Conservation (phyloP, 139 green algal species). For the Closterium sp. region DNA sequence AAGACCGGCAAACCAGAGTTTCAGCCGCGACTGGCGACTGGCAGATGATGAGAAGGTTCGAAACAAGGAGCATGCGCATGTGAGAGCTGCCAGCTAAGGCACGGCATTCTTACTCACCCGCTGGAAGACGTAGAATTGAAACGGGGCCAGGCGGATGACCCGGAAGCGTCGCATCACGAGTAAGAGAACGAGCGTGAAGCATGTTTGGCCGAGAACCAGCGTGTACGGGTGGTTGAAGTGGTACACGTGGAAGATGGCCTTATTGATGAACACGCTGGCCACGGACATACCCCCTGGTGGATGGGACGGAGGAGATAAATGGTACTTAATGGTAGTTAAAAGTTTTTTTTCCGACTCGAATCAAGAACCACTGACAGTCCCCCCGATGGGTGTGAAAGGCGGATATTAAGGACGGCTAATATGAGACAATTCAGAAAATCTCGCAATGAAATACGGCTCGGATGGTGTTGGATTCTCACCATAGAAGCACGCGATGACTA, state of each 20-base stretch:
- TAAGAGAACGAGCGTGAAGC: slow-evolving; percentile 51
- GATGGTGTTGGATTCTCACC: neutral
- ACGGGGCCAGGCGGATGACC: slow-evolving; percentile 40
- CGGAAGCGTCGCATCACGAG: slow-evolving; percentile 44
- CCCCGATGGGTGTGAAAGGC: neutral
- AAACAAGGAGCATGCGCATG: neutral
- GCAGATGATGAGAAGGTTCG: neutral
- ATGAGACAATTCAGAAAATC: neutral
- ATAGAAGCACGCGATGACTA: neutral
- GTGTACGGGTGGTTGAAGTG: slow-evolving; percentile 55
- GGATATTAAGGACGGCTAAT: neutral
- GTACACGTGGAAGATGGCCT: slow-evolving; percentile 60
- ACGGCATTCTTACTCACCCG: too few relatives aligned
- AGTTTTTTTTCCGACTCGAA: neutral
- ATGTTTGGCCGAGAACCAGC: slow-evolving; percentile 55
- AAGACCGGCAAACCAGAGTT: neutral
- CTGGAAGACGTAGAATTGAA: slow-evolving; percentile 53
- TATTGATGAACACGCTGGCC: slow-evolving; percentile 59
- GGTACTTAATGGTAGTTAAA: neutral
- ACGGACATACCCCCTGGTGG: slow-evolving; percentile 53
- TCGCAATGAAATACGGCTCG: neutral
- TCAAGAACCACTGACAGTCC: neutral
- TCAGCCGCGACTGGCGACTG: neutral
- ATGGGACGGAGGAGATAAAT: slow-evolving; percentile 2
- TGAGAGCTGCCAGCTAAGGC: too few relatives aligned